These are phyloP conservation scores for Miscanthus lutarioriparius DNA, from an alignment of 176 grass and related monocot genomes.

Conservation along the genomic window DNA sequence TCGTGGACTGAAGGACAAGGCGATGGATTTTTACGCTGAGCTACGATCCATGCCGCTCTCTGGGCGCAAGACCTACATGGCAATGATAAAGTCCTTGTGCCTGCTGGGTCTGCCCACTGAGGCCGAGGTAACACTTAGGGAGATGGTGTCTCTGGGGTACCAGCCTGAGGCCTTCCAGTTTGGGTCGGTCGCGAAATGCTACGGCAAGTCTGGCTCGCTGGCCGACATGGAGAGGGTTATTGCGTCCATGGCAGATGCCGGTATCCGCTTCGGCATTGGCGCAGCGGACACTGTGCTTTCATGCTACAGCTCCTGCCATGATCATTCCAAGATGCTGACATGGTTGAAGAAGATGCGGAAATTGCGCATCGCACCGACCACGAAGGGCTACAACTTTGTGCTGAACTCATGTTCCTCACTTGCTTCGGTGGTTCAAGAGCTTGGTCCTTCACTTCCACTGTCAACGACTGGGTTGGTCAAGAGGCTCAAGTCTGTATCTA, in stretches of 20 bases:
- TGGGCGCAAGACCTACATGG: conserved; percentile 42
- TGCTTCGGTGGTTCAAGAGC: conserved; percentile 32
- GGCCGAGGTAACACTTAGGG: conserved; percentile 61
- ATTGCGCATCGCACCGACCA: conserved; percentile 28
- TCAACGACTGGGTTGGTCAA: conserved; percentile 40
- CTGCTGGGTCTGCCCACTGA: conserved; percentile 55
- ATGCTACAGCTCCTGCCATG: conserved; percentile 63
- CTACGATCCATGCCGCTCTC: conserved; percentile 45
- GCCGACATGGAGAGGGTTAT: conserved; percentile 70
- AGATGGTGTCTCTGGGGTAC: conserved; percentile 57
- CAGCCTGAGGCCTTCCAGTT: conserved; percentile 65
- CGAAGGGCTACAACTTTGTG: conserved; percentile 61
- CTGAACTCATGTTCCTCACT: conserved; percentile 60
- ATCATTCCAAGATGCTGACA: conserved; percentile 46
- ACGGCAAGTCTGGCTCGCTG: conserved; percentile 54
- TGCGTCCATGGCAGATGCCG: conserved; percentile 58
- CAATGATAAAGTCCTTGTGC: conserved; percentile 75
- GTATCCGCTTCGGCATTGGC: conserved; percentile 50
- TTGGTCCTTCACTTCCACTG: conserved; percentile 47
- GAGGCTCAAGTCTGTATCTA: conserved; percentile 47
- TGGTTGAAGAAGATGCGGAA: conserved; percentile 69
- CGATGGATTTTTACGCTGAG: conserved; percentile 49
- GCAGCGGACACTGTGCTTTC: conserved; percentile 75
- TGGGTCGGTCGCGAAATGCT: conserved; percentile 65
- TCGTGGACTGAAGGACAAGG: conserved; percentile 49